A percentile compares a stretch with the other conserved stretches of the same genome.
Evolutionary conservation across 306 rosid species (phyloP).

Genomic region (Vigna trinervia): DNA sequence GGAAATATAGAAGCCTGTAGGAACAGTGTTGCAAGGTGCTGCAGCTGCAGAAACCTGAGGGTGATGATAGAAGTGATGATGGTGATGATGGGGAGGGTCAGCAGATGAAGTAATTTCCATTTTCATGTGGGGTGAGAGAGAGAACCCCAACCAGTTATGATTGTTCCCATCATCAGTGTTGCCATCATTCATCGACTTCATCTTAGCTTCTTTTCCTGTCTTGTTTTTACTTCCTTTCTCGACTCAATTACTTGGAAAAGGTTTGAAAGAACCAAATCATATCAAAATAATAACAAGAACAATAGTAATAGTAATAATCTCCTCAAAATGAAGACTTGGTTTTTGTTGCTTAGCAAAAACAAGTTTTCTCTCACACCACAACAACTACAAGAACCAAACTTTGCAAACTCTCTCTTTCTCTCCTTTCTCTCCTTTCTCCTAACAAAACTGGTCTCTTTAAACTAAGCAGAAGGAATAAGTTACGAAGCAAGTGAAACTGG

Average conservation of each 20-base stretch:
- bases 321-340: constrained; percentile 30
- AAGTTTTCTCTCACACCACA: constrained; percentile 6
- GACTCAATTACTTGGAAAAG: constrained; percentile 29
- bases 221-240: background rate
- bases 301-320: background rate
- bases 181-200: constrained; percentile 72
- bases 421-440: background rate
- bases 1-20: constrained; percentile 54
- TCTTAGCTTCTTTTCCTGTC: constrained; percentile 32
- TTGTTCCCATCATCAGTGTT: constrained; percentile 48
- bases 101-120: constrained; percentile 58
- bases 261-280: constrained; percentile 56
- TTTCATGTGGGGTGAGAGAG: constrained; percentile 94
- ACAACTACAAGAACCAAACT: background rate
- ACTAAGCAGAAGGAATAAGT: constrained; percentile 75
- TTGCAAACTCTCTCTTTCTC: constrained; percentile 17
- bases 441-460: constrained; percentile 63
- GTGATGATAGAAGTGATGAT: constrained; percentile 49
- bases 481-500: constrained; percentile 51
- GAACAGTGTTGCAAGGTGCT: constrained; percentile 41
- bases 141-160: constrained; percentile 86
- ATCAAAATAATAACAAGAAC: constrained; percentile 18
- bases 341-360: constrained; percentile 53
- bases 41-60: constrained; percentile 47
- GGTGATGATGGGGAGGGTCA: constrained; percentile 46